Evolutionary conservation across 2,329 filamentous ascomycete genomes (phyloP).

Genomic region (Metarhizium rileyi): DNA sequence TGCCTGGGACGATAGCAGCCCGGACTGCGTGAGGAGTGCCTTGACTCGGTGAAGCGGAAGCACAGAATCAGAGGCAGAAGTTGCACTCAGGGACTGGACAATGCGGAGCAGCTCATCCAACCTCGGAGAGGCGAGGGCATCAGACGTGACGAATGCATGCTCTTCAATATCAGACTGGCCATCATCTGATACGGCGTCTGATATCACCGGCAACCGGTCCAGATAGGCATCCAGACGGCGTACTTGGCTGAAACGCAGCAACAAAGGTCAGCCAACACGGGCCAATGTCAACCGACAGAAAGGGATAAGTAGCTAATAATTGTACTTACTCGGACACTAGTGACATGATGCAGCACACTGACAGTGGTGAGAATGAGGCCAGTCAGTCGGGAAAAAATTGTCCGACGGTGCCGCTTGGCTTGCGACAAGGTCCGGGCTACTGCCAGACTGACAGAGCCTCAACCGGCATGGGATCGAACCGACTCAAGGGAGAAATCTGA

Average conservation of each 20-base stretch:
- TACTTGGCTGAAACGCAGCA: conserved; percentile 41
- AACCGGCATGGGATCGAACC: conserved; percentile 7
- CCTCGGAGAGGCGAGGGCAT: conserved; percentile 40
- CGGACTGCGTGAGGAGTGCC: conserved; percentile 52
- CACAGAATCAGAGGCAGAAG: conserved; percentile 52
- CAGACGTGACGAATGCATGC: conserved; percentile 24
- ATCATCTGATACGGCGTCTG: conserved; percentile 31
- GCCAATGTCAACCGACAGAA: neutral
- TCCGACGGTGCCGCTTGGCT: conserved; percentile 4
- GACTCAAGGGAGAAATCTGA: conserved; percentile 2
- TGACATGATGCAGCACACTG: conserved; percentile 28
- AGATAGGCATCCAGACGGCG: conserved; percentile 55
- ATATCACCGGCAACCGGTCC: conserved; percentile 43
- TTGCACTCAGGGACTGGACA: conserved; percentile 61
- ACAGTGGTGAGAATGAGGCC: neutral
- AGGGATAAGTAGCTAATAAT: neutral
- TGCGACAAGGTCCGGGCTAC: conserved; percentile 5
- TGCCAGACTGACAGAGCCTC: conserved; percentile 8
- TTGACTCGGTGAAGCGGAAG: conserved; percentile 52
- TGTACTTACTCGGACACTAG: conserved; percentile 37
- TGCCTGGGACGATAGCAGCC: conserved; percentile 32
- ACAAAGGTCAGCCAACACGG: conserved; percentile 9
- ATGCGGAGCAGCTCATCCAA: conserved; percentile 56
- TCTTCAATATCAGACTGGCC: conserved; percentile 27
- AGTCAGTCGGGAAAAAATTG: neutral